Percentiles rank a stretch among this genome's conserved stretches.
phyloP scores from a whole-genome alignment of 148 eudicot species.

The Chenopodium berlandieri region DNA sequence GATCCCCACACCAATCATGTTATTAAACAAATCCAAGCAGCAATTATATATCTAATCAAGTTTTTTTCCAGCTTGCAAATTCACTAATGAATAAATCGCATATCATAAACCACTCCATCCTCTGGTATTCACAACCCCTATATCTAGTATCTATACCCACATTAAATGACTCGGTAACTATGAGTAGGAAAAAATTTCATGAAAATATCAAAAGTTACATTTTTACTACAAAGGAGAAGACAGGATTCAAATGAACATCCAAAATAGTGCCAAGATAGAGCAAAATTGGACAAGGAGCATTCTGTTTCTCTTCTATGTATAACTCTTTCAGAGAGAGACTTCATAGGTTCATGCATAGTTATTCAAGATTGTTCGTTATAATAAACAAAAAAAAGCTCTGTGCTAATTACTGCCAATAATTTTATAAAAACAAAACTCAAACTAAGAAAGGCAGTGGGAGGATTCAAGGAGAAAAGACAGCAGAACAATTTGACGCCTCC shows the following conservation, averaged over 20 bases:
- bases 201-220: background rate
- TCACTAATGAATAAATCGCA: background rate
- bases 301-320: background rate
- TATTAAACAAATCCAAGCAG: background rate
- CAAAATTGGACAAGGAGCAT: background rate
- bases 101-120: conserved; percentile 1
- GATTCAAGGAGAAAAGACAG: too few relatives aligned
- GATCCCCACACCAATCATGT: background rate
- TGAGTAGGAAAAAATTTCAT: background rate
- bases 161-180: background rate
- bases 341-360: background rate
- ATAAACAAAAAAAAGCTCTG: background rate
- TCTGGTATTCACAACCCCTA: background rate
- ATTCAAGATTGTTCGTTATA: background rate
- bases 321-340: background rate
- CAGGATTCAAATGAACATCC: background rate
- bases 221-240: background rate
- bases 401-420: background rate
- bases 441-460: background rate
- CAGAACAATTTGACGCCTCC: background rate
- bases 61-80: background rate
- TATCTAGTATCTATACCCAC: background rate
- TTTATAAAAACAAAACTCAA: background rate
- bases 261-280: background rate
- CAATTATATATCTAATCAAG: background rate